phyloP scores from a whole-genome alignment of 2,329 filamentous ascomycete genomes.

The Stemphylium beticola region DNA sequence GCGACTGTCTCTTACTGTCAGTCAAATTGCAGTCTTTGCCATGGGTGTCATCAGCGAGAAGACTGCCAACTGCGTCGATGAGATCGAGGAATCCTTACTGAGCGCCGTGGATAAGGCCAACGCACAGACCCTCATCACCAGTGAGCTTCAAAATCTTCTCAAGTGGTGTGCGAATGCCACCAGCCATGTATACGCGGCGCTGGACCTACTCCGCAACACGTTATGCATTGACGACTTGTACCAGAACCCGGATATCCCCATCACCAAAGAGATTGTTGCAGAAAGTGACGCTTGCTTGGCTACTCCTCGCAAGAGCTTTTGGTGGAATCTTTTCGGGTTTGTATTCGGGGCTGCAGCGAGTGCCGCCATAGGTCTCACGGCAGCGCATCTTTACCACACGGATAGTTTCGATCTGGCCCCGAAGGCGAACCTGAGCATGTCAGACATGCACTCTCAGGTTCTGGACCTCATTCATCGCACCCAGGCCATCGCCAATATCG shows the following conservation, averaged over 20 bases:
- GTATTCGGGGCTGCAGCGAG: background rate
- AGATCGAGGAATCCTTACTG: conserved; percentile 12
- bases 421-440: background rate
- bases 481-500: conserved; percentile 15
- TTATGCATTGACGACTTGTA: background rate
- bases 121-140: conserved; percentile 11
- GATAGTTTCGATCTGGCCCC: background rate
- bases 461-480: conserved; percentile 15
- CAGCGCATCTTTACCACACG: background rate
- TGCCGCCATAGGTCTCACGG: background rate
- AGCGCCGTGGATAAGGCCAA: conserved; percentile 6
- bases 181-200: conserved; percentile 18
- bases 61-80: conserved; percentile 14
- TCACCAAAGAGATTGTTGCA: background rate
- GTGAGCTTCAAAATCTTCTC: conserved; percentile 22
- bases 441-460: conserved; percentile 4
- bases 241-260: background rate
- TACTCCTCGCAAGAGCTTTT: background rate
- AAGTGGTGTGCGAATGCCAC: conserved; percentile 22
- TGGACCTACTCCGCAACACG: conserved; percentile 17
- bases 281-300: conserved; percentile 1
- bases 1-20: conserved; percentile 11
- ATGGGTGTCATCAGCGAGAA: conserved; percentile 22
- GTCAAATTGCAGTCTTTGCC: conserved; percentile 15
- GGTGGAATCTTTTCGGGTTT: background rate